Conservation (phyloP, 2,329 filamentous ascomycete genomes). For the Rhynchosporium agropyri region DNA sequence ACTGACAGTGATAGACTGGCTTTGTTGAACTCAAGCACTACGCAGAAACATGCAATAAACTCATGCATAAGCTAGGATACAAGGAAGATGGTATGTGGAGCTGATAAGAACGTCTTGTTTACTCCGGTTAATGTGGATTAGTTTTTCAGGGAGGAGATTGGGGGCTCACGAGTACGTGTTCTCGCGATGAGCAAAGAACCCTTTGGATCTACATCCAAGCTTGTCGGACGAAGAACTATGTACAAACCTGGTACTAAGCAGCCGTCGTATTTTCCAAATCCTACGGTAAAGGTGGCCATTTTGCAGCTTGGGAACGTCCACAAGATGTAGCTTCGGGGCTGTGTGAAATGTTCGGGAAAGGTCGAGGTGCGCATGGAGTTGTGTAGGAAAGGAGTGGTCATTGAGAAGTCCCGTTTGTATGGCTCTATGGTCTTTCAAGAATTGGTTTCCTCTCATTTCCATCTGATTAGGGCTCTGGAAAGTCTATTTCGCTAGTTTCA, state of each 20-base stretch:
- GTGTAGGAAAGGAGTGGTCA: slow-evolving; percentile 25
- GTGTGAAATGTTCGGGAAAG: slow-evolving; percentile 57
- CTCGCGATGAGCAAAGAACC: background rate
- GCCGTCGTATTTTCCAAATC: slow-evolving; percentile 57
- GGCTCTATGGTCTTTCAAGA: too few relatives aligned
- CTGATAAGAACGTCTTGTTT: background rate
- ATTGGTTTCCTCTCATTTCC: too few relatives aligned
- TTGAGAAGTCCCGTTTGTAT: background rate
- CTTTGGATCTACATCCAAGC: background rate
- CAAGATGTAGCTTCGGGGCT: slow-evolving; percentile 55
- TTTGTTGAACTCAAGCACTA: slow-evolving; percentile 64
- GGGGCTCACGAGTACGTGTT: slow-evolving; percentile 53
- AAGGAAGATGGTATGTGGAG: slow-evolving; percentile 50
- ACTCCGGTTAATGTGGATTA: slow-evolving; percentile 15
- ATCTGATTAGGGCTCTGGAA: too few relatives aligned
- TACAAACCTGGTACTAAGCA: slow-evolving; percentile 42
- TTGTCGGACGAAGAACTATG: too few relatives aligned
- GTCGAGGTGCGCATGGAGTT: slow-evolving; percentile 46
- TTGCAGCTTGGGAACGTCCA: slow-evolving; percentile 61
- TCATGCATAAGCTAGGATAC: slow-evolving; percentile 71
- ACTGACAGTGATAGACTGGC: slow-evolving; percentile 48
- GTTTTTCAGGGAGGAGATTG: slow-evolving; percentile 70
- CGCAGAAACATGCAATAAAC: slow-evolving; percentile 63
- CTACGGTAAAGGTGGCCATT: slow-evolving; percentile 48
- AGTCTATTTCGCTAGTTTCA: too few relatives aligned